phyloP scores from a whole-genome alignment of 2,329 filamentous ascomycete genomes.

The Sporothrix globosa region DNA sequence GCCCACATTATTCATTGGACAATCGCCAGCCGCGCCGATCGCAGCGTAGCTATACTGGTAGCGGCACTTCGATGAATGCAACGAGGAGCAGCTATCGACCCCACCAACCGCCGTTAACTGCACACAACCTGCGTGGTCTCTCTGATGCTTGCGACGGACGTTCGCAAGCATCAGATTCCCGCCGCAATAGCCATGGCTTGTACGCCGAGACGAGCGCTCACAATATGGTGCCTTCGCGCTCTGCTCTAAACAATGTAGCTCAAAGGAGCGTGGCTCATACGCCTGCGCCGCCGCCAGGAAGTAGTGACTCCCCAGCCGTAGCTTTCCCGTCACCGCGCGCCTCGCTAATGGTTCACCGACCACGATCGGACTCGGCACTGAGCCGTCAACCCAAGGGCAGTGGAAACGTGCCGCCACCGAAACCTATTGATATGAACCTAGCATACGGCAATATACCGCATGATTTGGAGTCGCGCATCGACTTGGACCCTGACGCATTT shows the following conservation, averaged over 20 bases:
- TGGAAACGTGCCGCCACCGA: conserved; percentile 37
- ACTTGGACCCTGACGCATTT: conserved; percentile 47
- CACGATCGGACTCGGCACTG: conserved; percentile 48
- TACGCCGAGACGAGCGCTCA: conserved; percentile 52
- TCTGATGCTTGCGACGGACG: conserved; percentile 58
- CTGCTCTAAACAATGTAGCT: conserved; percentile 37
- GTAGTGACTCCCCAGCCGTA: not conserved
- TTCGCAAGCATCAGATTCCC: conserved; percentile 47
- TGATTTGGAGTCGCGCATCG: conserved; percentile 58
- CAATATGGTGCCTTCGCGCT: conserved; percentile 50
- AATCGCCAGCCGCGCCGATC: conserved; percentile 51
- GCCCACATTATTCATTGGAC: conserved; percentile 42
- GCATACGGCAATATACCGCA: conserved; percentile 85
- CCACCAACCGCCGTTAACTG: conserved; percentile 52
- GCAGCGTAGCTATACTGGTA: conserved; percentile 42
- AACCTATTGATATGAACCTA: conserved; percentile 82
- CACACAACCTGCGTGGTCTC: conserved; percentile 56
- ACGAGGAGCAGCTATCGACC: conserved; percentile 34
- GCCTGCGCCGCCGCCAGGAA: not conserved
- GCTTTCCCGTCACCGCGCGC: conserved; percentile 37
- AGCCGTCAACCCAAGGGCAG: conserved; percentile 28
- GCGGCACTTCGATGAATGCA: conserved; percentile 43
- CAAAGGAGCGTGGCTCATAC: not conserved
- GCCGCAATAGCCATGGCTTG: conserved; percentile 47
- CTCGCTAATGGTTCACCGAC: conserved; percentile 45